Percentiles rank a stretch among this genome's conserved stretches.
Conservation (phyloP, 1,139 yeast species). For the Taphrina confusa region DNA sequence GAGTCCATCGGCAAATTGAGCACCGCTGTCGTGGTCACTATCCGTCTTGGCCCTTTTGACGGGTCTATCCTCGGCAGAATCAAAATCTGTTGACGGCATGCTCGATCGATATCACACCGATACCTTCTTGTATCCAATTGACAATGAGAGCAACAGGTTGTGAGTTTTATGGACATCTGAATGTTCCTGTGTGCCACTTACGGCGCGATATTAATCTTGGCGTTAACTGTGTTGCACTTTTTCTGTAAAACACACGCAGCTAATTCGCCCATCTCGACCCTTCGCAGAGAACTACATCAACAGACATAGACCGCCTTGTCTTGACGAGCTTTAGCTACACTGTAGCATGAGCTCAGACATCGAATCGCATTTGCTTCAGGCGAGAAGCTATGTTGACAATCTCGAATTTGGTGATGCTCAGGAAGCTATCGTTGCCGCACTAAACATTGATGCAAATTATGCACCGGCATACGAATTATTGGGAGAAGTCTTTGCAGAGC, state of each 20-base stretch:
- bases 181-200: not conserved
- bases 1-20: constrained; percentile 6
- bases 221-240: not conserved
- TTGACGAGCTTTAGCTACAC: not conserved
- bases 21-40: not conserved
- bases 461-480: constrained; percentile 32
- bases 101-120: not conserved
- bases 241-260: constrained; percentile 2
- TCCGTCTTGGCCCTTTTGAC: constrained; percentile 14
- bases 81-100: not conserved
- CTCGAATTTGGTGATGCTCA: constrained; percentile 24
- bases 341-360: not conserved
- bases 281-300: no score
- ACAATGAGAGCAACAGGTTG: no score
- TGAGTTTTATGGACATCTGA: not conserved
- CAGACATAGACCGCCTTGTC: no score
- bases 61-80: constrained; percentile 8
- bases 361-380: constrained; percentile 16
- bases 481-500: constrained; percentile 34
- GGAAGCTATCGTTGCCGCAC: constrained; percentile 19
- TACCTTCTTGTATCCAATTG: no score
- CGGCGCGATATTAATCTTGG: not conserved
- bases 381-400: constrained; percentile 15
- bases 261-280: not conserved
- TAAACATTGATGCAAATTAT: constrained; percentile 16